Percentiles rank a stretch among this genome's conserved stretches.
These are phyloP conservation scores for Cutaneotrichosporon dermatis DNA, from an alignment of 1,284 basidiomycete genomes.

Conservation along the genomic window DNA sequence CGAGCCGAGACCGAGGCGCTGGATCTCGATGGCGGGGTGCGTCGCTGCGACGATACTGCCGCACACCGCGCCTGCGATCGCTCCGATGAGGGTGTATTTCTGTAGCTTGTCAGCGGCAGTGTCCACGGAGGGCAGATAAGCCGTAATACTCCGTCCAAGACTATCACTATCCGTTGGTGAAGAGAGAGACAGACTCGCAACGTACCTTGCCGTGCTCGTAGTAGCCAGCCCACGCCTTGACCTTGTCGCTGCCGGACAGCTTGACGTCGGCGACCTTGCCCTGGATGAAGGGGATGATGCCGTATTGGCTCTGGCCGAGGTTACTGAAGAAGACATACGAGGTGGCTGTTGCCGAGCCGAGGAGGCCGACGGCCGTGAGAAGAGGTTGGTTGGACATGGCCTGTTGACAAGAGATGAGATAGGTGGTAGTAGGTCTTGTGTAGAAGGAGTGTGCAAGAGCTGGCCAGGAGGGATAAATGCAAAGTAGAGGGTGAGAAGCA, in stretches of 20 bases:
- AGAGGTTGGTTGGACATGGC: neutral
- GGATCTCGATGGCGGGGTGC: slow-evolving; percentile 18
- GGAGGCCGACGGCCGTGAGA: slow-evolving; percentile 22
- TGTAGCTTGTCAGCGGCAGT: too few species aligned
- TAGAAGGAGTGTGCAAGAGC: neutral
- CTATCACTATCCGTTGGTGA: too few species aligned
- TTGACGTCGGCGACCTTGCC: slow-evolving; percentile 11
- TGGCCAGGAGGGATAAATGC: too few species aligned
- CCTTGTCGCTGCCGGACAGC: slow-evolving; percentile 8
- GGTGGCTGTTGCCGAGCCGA: slow-evolving; percentile 19
- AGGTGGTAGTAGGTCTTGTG: neutral
- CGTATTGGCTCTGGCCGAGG: slow-evolving; percentile 20
- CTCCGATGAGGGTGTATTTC: neutral
- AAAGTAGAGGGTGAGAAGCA: too few species aligned
- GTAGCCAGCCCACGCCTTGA: slow-evolving; percentile 19
- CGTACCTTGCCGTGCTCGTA: slow-evolving; percentile 17
- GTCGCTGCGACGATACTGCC: slow-evolving; percentile 17
- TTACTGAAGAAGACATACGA: slow-evolving; percentile 27
- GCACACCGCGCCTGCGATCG: slow-evolving; percentile 9
- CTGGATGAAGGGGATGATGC: slow-evolving; percentile 25
- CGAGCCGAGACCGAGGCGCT: slow-evolving; percentile 18
- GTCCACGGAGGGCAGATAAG: too few species aligned
- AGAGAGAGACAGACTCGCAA: too few species aligned
- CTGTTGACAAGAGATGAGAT: neutral
- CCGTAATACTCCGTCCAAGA: too few species aligned